Conservation (phyloP, 148 eudicot species). For the Heliosperma pusillum region DNA sequence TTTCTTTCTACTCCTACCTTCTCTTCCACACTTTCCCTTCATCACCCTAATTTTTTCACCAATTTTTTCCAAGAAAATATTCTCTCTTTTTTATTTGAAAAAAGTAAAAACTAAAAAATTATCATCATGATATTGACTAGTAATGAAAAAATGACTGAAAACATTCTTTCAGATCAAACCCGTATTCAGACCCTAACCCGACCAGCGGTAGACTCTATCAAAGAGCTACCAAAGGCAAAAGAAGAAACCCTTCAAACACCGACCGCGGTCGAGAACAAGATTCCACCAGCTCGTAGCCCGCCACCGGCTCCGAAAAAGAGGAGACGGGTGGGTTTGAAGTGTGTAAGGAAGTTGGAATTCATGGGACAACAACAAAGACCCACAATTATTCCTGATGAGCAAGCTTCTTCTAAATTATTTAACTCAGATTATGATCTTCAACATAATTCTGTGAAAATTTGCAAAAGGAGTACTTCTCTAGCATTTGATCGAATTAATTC, state of each 20-base stretch:
- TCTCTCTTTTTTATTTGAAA: background rate
- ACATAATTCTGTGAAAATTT: background rate
- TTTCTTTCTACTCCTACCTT: background rate
- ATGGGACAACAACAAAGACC: background rate
- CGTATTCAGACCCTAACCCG: background rate
- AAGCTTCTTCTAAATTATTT: background rate
- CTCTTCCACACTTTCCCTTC: background rate
- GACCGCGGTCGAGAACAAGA: background rate
- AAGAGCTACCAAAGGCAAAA: background rate
- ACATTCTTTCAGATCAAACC: background rate
- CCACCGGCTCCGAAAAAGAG: background rate
- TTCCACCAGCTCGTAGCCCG: background rate
- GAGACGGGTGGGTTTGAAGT: background rate
- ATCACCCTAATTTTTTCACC: background rate
- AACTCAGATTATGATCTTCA: background rate
- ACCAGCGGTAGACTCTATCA: background rate
- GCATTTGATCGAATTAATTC: background rate
- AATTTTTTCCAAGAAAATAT: too few relatives aligned
- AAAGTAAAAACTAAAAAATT: too few relatives aligned
- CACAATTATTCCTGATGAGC: background rate
- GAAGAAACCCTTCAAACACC: background rate
- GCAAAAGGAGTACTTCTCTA: background rate
- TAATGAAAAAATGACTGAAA: too few relatives aligned
- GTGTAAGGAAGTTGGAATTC: background rate
- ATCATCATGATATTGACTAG: background rate